Evolutionary conservation across 176 grass and related monocot genomes (phyloP), one percentile per base, ranked within the genome.

Genomic region (Musa acuminata): DNA sequence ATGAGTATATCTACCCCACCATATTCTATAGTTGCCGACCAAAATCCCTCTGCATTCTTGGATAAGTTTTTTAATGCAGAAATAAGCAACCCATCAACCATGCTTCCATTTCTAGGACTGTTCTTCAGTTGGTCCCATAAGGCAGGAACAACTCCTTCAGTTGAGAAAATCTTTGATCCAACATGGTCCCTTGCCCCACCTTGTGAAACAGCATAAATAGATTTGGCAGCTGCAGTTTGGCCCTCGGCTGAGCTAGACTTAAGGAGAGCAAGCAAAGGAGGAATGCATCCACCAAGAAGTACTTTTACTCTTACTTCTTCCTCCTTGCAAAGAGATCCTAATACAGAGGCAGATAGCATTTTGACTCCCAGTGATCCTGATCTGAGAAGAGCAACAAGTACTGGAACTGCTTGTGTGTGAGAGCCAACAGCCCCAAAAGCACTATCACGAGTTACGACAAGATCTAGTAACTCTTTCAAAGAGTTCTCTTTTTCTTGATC

Each of bases 281-380:
- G 75, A 21, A 77, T 66, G 60, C 94, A 77, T 8, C 75, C 75
- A 64, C 75, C 75, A 52, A 77, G 77, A 51, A 89, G 85, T 78
- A 82, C 94, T 64, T 77, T 77, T 23, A 64, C 60, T 52, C 75
- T 77, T 65, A 77, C 20, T 52, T 77, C 75, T 64, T 77, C 75
- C 49, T 77, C 75, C 75, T 77, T 77, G 60, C 75, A 77, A 64
- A 77, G 75, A 49, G 75, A 77, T 52, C 75, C 75, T 77, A 77
- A 77, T 26, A 77, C 75, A 64, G 35, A 22, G 13, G 75, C 75
- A 52, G 75, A 59, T 43, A 77, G 49, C 27, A 77, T 77, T 49
- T 77, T 77, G 49, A 77, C 60, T 52, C 49, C 59, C 52, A 51
- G 52, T 77, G 60, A 64, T 35, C 75, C 75, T 64, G 75, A 65